Base-by-base conservation (phyloP, 768 basidiomycete genomes). In the Amanita subjunquillea region DNA sequence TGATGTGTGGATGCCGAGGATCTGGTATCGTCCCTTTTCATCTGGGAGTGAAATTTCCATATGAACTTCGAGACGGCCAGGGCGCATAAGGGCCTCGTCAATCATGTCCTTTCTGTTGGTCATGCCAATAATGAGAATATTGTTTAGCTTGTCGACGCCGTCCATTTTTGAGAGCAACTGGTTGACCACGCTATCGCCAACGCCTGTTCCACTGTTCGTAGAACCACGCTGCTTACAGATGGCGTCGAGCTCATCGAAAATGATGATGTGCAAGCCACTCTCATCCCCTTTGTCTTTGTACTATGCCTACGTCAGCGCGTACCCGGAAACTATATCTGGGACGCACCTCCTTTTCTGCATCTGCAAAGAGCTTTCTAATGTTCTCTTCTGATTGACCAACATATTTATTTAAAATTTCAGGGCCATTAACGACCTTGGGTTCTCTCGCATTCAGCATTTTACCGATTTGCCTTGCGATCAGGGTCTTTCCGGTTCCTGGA, bases 101-200 rank as follows among this genome's bases (percentile, higher is more conserved):
- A 99, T 97, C 94, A 99, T 91, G 74, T 99, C 96, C 40, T 82
- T 70, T 55, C 96, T 85, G 67, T 99, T 98, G 43, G 95, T 99
- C 96, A 99, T 99, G 60, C 96, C 96, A 59, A 99, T 99, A 59
- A 99, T 87, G 60, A 99, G 86, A 56, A 99, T 95, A 69, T 99
- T 99, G 74, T 99, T 98, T 30, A 99, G 74, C 70, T 91, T 88
- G 64, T 99, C 96, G 9, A 99, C 95, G 73, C 96, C 96, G 59
- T 99, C 96, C 93, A 99, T 95, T 92, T 99, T 99, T 23, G 96
- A 95, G 13, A 99, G 76, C 45, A 99, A 79, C 70, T 99, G 96
- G 68, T 98, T 99, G 67, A 99, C 96, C 17, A 98, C 90, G 17
- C 86, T 97, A 66, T 99, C 96, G n/a, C 93, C 95, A 4, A 99